A percentile compares a stretch with the other conserved stretches of the same genome.
Evolutionary conservation across 441 rosid genomes (phyloP).

Genomic region (Corymbia calophylla): DNA sequence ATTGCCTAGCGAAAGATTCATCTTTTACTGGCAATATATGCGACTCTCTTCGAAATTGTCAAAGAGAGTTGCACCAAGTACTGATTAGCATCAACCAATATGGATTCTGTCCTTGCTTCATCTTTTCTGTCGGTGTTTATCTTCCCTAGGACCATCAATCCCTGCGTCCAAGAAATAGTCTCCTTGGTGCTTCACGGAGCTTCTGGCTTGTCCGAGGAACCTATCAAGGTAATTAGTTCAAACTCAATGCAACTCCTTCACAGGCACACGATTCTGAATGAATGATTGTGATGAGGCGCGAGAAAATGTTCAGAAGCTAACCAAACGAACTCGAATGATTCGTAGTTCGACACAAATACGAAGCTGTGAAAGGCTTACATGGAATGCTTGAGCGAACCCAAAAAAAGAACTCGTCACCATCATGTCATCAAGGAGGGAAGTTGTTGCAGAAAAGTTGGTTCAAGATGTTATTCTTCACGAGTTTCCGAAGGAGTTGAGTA

Average conservation of each 20-base stretch:
- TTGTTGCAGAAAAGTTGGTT: conserved; percentile 78
- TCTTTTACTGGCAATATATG: background rate
- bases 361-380: conserved; percentile 73
- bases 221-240: conserved; percentile 46
- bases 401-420: conserved; percentile 65
- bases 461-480: conserved; percentile 4
- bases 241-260: background rate
- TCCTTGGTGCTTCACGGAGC: conserved; percentile 90
- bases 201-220: conserved; percentile 70
- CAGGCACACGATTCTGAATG: background rate
- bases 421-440: conserved; percentile 64
- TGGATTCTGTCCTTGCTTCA: background rate
- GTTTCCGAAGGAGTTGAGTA: no score
- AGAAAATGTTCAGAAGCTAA: background rate
- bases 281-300: background rate
- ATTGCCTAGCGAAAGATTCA: background rate
- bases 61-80: background rate
- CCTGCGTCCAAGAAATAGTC: conserved; percentile 68
- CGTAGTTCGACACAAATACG: conserved; percentile 77
- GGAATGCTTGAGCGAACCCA: conserved; percentile 44
- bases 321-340: background rate
- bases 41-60: background rate
- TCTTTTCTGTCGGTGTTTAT: background rate
- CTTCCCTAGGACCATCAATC: conserved; percentile 51
- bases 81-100: background rate